Conservation (phyloP, 345 rosid species). For the Schrenkiella parvula region DNA sequence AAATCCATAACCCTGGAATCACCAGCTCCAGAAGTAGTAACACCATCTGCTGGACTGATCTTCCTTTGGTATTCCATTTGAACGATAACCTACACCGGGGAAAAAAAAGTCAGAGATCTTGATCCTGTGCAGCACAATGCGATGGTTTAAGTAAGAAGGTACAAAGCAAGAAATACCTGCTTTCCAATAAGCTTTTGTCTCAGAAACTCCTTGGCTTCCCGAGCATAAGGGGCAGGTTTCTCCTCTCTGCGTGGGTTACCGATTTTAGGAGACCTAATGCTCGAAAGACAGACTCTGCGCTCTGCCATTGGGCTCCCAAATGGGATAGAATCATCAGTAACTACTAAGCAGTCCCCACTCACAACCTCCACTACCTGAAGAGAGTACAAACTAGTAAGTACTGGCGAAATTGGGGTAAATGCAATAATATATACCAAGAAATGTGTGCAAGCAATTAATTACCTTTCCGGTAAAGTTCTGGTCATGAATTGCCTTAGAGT, state of each 20-base stretch:
- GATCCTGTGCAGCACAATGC: background rate
- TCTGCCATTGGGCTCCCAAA: constrained; percentile 83
- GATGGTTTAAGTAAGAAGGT: background rate
- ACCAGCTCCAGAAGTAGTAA: constrained; percentile 46
- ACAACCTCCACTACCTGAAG: constrained; percentile 91
- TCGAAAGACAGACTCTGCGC: constrained; percentile 84
- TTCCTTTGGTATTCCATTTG: constrained; percentile 97
- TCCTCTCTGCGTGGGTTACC: constrained; percentile 87
- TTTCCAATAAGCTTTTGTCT: constrained; percentile 76
- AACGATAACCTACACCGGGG: constrained; percentile 60
- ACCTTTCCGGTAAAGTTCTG: constrained; percentile 93
- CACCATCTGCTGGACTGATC: constrained; percentile 59
- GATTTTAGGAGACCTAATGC: constrained; percentile 88
- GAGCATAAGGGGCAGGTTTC: constrained; percentile 90
- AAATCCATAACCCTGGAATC: constrained; percentile 91
- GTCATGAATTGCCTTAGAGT: constrained; percentile 81
- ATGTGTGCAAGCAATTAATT: background rate
- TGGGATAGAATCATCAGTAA: constrained; percentile 90
- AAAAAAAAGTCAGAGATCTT: constrained; percentile 14
- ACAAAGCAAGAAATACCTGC: constrained; percentile 43
- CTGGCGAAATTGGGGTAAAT: background rate
- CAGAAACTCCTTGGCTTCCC: constrained; percentile 86
- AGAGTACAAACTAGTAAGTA: constrained; percentile 1
- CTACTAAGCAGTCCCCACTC: constrained; percentile 89
- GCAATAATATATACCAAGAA: background rate